phyloP scores from a whole-genome alignment of 805 yeast genomes.

The Barnettozyma pratensis region DNA sequence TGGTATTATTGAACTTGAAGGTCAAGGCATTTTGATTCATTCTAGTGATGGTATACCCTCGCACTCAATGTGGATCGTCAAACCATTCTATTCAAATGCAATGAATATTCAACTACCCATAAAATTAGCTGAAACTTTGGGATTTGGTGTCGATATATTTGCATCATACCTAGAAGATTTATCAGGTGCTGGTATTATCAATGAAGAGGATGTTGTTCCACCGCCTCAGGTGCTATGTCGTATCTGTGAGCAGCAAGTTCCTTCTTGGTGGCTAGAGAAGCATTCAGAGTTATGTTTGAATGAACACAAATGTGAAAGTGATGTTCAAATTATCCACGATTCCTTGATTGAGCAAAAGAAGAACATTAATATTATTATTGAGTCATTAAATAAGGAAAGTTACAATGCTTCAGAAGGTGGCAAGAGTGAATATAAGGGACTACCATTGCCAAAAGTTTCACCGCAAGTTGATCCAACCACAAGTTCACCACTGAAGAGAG shows the following conservation, averaged over 20 bases:
- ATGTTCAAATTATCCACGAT: constrained; percentile 72
- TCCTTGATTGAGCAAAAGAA: constrained; percentile 64
- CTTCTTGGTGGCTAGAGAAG: constrained; percentile 93
- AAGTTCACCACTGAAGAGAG: constrained; percentile 25
- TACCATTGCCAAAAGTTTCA: constrained; percentile 36
- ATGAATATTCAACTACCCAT: constrained; percentile 66
- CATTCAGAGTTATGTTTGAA: constrained; percentile 85
- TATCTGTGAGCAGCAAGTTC: constrained; percentile 86
- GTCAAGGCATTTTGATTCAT: constrained; percentile 85
- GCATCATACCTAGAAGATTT: constrained; percentile 65
- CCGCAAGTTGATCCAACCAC: constrained; percentile 16
- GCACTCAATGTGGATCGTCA: constrained; percentile 91
- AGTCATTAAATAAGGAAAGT: constrained; percentile 24
- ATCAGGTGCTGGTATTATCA: constrained; percentile 57
- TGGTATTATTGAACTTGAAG: constrained; percentile 71
- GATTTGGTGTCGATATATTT: constrained; percentile 85
- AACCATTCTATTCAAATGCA: constrained; percentile 65
- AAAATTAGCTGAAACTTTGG: constrained; percentile 66
- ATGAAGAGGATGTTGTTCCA: constrained; percentile 63
- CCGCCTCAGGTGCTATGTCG: constrained; percentile 83
- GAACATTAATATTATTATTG: constrained; percentile 36
- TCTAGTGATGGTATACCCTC: constrained; percentile 56
- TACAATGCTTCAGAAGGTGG: constrained; percentile 4
- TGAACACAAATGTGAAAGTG: constrained; percentile 79
- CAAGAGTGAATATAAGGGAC: constrained; percentile 49